Evolutionary conservation across 129 eudicot genomes (phyloP), one percentile per base, ranked within the genome.

Genomic region (Helianthus tuberosus): DNA sequence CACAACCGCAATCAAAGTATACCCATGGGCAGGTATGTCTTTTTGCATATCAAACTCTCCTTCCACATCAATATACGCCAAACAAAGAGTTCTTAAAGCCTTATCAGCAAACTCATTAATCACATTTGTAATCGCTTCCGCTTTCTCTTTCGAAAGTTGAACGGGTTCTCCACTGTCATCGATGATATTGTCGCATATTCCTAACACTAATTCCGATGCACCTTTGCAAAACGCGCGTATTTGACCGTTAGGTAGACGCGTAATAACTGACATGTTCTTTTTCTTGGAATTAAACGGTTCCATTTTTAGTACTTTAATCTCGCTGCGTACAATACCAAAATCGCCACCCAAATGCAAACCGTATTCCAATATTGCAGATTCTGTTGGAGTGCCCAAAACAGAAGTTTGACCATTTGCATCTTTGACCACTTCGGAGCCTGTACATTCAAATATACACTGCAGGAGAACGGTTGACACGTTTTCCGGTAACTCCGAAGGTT

Each of bases 231-330:
- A 91, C 4, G 97, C 97, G 59, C 93, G 85, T 59, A 13, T 43
- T 7, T 75, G 74, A 11, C 91, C 96, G 60, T 62, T 81, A 10
- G 91, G 94, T n/a, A 88, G 85, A 29, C 75, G 49, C 2, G 86
- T 88, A 58, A 94, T 82, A 16, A 95, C 97, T n/a, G 93, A 87
- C 99, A 95, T 95, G 35, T 9, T 85, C 79, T 95, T 95, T 80
- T 81, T 91, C 3, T 74, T 81, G 1, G 99, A 93, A 68, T 88
- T 93, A 73, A 93, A 93, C 13, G 98, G 98, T 47, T 90, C 97
- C 55, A 86, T 81, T 79, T 86, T 87, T 41, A 84, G 68, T 9
- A 89, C n/a, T 59, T 86, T 75, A 46, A 81, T 84, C 15, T 68
- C 81, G 5, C 76, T 58, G 38, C 96, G 93, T 32, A 84, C 76